Base-by-base conservation (phyloP, 306 rosid species). In the Sicyos baderoa region DNA sequence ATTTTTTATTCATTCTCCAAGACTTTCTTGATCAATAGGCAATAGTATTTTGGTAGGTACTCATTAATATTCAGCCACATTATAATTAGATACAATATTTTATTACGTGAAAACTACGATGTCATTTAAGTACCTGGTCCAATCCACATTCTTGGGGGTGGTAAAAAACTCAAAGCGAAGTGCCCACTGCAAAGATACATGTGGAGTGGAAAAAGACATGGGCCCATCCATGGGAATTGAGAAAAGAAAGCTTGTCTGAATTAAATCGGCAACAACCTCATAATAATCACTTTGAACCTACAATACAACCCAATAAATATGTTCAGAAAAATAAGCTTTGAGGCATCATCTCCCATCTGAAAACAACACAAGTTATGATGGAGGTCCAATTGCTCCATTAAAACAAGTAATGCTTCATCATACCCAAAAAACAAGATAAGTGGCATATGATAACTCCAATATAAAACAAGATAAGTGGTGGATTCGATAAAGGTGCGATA, bases 151-250 rank as follows among this genome's bases (percentile, higher is more conserved):
- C 85, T 85, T 94, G 8, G 95, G 99, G 62, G 96, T 90, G 76
- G 94, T 90, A 74, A 81, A 85, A 82, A 94, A 90, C 75, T 94
- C 99, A 78, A 94, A 94, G 45, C 99, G 95, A 75, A 94, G 99
- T 62, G 83, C 89, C 99, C 99, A 94, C 75, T 83, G 89, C 65
- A 94, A 92, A 70, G 96, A 84, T 73, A 94, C 96, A 60, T 80
- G 95, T 53, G 94, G 90, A 83, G 99, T 94, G 75, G 96, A 82
- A 86, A 94, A 90, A 23, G 96, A 88, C 99, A 94, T 94, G 16
- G 99, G 99, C 50, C 99, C 99, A 81, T 94, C 97, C 95, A 83
- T 87, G 37, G 99, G 99, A 75, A 94, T 79, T 40, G 99, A 94
- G 71, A 94, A 94, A n/a, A 94, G 90, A 78, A 94, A 94, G 82